These are phyloP conservation scores for Hibiscus syriacus DNA, from an alignment of 345 rosid species.

Conservation along the genomic window DNA sequence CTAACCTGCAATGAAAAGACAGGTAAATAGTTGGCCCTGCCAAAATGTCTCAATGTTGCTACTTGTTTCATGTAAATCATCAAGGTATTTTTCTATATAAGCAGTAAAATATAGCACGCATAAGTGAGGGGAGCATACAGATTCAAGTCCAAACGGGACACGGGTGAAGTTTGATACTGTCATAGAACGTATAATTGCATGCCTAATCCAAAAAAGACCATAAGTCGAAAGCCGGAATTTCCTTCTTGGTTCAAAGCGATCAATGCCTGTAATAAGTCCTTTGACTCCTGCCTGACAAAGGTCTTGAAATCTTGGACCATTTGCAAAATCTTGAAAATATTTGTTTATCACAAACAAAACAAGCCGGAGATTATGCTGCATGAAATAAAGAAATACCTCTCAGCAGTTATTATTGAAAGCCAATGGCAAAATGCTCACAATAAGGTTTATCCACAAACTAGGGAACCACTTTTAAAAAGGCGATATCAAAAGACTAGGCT, in stretches of 20 bases:
- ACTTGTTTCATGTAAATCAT: not conserved
- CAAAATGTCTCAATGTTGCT: too few species aligned
- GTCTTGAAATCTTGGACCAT: constrained; percentile 75
- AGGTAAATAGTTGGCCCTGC: not conserved
- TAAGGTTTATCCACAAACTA: not conserved
- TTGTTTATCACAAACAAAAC: constrained; percentile 81
- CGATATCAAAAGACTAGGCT: not conserved
- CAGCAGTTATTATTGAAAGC: not conserved
- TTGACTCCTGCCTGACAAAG: constrained; percentile 93
- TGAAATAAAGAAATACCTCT: constrained; percentile 3
- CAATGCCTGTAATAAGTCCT: constrained; percentile 85
- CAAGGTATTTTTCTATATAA: not conserved
- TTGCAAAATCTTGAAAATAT: constrained; percentile 75
- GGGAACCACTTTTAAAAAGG: not conserved
- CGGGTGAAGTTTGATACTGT: constrained; percentile 79
- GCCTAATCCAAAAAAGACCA: constrained; percentile 88
- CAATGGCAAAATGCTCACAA: not conserved
- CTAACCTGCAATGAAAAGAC: constrained; percentile 50
- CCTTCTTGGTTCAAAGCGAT: constrained; percentile 81
- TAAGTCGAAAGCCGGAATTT: constrained; percentile 77
- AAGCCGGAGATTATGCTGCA: constrained; percentile 97
- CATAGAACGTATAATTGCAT: constrained; percentile 82
- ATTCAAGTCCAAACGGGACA: constrained; percentile 84
- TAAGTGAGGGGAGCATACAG: constrained; percentile 37
- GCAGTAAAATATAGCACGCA: not conserved